These are phyloP conservation scores for Hypoxylon crocopeplum DNA, from an alignment of 495 filamentous ascomycete species.

Conservation along the genomic window DNA sequence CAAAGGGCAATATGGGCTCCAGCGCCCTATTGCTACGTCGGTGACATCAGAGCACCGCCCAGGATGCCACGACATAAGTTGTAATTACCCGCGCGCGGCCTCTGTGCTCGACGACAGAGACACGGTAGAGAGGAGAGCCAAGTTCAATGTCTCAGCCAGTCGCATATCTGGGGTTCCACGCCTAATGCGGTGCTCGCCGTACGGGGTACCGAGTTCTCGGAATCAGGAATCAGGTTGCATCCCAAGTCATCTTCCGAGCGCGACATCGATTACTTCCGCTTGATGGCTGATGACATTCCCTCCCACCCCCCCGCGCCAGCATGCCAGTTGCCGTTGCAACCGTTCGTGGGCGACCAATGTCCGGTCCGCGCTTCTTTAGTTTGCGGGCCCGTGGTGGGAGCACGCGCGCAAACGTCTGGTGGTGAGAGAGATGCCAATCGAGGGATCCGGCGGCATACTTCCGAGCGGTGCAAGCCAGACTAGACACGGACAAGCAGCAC, in stretches of 20 bases:
- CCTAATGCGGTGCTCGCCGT: conserved; percentile 28
- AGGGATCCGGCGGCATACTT: conserved; percentile 12
- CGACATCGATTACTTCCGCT: conserved; percentile 17
- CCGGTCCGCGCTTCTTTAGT: conserved; percentile 8
- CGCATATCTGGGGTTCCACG: conserved; percentile 15
- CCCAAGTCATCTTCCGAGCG: conserved; percentile 23
- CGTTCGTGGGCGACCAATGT: conserved; percentile 17
- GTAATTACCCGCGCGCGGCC: conserved; percentile 31
- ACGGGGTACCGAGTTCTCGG: conserved; percentile 33
- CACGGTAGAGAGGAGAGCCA: conserved; percentile 1
- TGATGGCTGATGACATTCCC: conserved; percentile 16
- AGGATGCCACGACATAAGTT: conserved; percentile 26
- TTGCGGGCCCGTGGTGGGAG: conserved; percentile 3
- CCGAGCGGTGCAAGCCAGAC: conserved; percentile 9
- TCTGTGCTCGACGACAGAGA: conserved; percentile 6
- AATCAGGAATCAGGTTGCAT: conserved; percentile 25
- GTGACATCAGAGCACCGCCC: conserved; percentile 19
- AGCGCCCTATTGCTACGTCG: conserved; percentile 8
- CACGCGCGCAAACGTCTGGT: not conserved
- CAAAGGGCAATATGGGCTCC: no score
- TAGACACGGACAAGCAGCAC: not conserved
- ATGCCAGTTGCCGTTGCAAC: conserved; percentile 28
- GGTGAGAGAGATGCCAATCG: conserved; percentile 10
- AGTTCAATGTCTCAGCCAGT: conserved; percentile 18
- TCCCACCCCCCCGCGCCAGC: conserved; percentile 3